These are phyloP conservation scores for Solanum stenotomum DNA, from an alignment of 257 asterid genomes.

Conservation along the genomic window DNA sequence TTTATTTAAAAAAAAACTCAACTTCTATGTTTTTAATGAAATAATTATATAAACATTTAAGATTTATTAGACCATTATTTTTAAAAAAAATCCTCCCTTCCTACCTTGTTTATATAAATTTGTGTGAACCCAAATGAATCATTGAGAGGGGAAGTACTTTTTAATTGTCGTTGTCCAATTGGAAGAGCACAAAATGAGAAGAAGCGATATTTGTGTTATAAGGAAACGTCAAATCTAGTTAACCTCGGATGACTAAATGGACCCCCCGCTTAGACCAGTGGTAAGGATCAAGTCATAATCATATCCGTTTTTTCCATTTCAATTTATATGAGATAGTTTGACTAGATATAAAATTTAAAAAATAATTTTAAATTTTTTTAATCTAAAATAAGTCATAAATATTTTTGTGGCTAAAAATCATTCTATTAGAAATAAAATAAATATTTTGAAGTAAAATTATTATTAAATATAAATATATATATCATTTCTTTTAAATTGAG, in stretches of 20 bases:
- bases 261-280: neutral
- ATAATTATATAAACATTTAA: neutral
- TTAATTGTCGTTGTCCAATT: neutral
- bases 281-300: neutral
- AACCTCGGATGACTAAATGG: constrained; percentile 15
- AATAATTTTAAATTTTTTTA: too few species aligned
- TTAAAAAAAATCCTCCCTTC: accelerated
- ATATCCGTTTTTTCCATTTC: too few species aligned
- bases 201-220: neutral
- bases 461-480: too few species aligned
- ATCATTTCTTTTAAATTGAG: neutral
- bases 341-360: too few species aligned
- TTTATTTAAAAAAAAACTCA: neutral
- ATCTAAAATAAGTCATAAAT: too few species aligned
- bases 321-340: too few species aligned
- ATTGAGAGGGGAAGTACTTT: neutral
- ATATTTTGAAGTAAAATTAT: too few species aligned
- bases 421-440: too few species aligned
- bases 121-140: neutral
- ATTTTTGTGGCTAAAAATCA: too few species aligned
- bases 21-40: neutral
- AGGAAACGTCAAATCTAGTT: neutral
- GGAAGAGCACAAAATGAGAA: neutral
- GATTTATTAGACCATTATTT: neutral
- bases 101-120: neutral